Conservation (phyloP, 2,329 filamentous ascomycete genomes). For the Aspergillus latus region DNA sequence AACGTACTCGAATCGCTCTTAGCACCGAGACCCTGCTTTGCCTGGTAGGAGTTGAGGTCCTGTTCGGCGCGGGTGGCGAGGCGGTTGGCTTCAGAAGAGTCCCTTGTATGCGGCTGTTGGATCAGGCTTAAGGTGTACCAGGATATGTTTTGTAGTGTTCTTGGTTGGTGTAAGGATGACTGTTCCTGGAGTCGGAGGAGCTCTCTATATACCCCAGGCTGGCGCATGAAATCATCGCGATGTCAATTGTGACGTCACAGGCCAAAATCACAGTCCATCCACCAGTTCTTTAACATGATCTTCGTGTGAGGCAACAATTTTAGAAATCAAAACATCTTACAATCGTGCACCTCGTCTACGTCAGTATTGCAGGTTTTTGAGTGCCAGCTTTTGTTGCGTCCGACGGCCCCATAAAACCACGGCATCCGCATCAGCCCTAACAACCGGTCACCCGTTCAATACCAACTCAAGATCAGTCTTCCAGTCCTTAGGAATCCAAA, state of each 20-base stretch:
- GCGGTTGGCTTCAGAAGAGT: slow-evolving; percentile 7
- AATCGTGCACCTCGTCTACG: background rate
- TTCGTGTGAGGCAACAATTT: background rate
- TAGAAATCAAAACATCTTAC: background rate
- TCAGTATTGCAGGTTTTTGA: slow-evolving; percentile 3
- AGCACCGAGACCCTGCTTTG: slow-evolving; percentile 39
- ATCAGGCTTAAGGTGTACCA: too few species aligned
- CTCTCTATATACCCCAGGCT: background rate
- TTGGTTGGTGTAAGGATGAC: too few species aligned
- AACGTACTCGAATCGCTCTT: slow-evolving; percentile 43
- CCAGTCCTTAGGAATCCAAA: background rate
- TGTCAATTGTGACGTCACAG: slow-evolving; percentile 24
- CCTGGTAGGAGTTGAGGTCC: slow-evolving; percentile 43
- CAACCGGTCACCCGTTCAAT: background rate
- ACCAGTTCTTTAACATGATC: background rate
- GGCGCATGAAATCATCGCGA: slow-evolving; percentile 28
- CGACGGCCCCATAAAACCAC: background rate
- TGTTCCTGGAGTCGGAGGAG: too few species aligned
- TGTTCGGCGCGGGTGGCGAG: slow-evolving; percentile 37
- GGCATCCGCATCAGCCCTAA: background rate
- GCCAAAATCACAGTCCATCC: background rate
- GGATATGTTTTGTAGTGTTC: too few species aligned
- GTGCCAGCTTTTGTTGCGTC: too few species aligned
- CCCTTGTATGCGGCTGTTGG: too few species aligned
- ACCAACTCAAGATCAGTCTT: background rate